These are phyloP conservation scores for Nelumbo lutea DNA, from an alignment of 164 flowering plant species.

Conservation along the genomic window DNA sequence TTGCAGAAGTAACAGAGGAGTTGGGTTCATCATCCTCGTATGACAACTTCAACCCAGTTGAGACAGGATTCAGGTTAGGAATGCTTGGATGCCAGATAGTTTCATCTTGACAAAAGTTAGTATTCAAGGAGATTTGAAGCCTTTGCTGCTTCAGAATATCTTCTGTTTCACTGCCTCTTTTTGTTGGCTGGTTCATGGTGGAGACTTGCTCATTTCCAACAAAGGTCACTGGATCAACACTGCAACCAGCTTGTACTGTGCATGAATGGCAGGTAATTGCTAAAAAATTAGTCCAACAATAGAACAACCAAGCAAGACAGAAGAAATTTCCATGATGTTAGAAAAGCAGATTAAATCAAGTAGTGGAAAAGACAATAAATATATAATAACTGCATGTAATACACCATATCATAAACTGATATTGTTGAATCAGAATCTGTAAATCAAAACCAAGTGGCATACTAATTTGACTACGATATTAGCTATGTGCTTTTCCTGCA, in stretches of 20 bases:
- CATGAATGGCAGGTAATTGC: slow-evolving; percentile 1
- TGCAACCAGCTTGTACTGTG: slow-evolving; percentile 55
- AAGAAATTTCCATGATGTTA: no score
- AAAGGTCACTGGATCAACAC: slow-evolving; percentile 58
- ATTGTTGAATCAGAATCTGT: neutral
- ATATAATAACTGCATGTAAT: neutral
- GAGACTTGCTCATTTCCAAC: slow-evolving; percentile 48
- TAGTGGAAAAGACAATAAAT: neutral
- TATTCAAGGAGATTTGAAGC: slow-evolving; percentile 65
- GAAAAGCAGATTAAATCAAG: neutral
- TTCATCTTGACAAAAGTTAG: slow-evolving; percentile 47
- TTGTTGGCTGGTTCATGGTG: slow-evolving; percentile 39
- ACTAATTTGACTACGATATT: no score
- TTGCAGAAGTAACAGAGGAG: slow-evolving; percentile 69
- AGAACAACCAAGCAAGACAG: neutral
- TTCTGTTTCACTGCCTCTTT: slow-evolving; percentile 55
- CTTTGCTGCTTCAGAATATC: slow-evolving; percentile 46
- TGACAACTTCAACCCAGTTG: slow-evolving; percentile 80
- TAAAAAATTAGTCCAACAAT: neutral
- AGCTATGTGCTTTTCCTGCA: no score
- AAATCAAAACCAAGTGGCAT: no score
- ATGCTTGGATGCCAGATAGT: slow-evolving; percentile 44
- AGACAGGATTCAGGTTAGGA: slow-evolving; percentile 55
- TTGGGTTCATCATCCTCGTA: slow-evolving; percentile 83
- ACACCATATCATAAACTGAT: neutral